phyloP scores from a whole-genome alignment of 2,329 filamentous ascomycete species.

The Stemphylium beticola region DNA sequence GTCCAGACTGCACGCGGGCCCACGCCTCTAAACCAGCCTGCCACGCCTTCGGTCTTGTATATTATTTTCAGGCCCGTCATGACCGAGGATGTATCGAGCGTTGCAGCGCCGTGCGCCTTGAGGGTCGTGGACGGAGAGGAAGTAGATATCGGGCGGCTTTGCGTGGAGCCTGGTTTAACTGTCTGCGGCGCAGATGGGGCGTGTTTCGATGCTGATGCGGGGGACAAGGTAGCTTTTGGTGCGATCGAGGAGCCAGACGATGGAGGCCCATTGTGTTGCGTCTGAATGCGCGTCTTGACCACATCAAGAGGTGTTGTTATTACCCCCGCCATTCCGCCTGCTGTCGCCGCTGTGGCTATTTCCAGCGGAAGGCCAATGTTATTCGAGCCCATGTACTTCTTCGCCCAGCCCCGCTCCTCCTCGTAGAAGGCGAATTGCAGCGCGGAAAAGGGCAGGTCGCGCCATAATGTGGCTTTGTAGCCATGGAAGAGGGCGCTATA shows the following conservation, averaged over 20 bases:
- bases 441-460: slow-evolving; percentile 94
- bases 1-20: slow-evolving; percentile 95
- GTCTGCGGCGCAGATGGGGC: slow-evolving; percentile 26
- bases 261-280: slow-evolving; percentile 70
- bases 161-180: slow-evolving; percentile 30
- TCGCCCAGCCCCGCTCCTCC: slow-evolving; percentile 84
- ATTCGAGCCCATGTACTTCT: slow-evolving; percentile 75
- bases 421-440: slow-evolving; percentile 99
- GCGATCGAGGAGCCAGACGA: slow-evolving; percentile 19
- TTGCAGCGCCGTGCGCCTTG: slow-evolving; percentile 76
- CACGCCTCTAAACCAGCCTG: slow-evolving; percentile 92
- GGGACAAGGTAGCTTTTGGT: slow-evolving; percentile 24
- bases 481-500: slow-evolving; percentile 88
- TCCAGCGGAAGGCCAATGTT: slow-evolving; percentile 88
- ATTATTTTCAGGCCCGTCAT: slow-evolving; percentile 83
- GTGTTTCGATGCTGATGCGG: slow-evolving; percentile 41
- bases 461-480: slow-evolving; percentile 94
- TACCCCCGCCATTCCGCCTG: slow-evolving; percentile 90
- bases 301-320: slow-evolving; percentile 96
- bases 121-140: slow-evolving; percentile 86
- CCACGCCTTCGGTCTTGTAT: slow-evolving; percentile 85
- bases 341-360: slow-evolving; percentile 84
- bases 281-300: slow-evolving; percentile 95
- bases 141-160: slow-evolving; percentile 79
- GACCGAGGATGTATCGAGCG: slow-evolving; percentile 88